phyloP scores from a whole-genome alignment of 768 basidiomycete species.

The Grammothele lineata region DNA sequence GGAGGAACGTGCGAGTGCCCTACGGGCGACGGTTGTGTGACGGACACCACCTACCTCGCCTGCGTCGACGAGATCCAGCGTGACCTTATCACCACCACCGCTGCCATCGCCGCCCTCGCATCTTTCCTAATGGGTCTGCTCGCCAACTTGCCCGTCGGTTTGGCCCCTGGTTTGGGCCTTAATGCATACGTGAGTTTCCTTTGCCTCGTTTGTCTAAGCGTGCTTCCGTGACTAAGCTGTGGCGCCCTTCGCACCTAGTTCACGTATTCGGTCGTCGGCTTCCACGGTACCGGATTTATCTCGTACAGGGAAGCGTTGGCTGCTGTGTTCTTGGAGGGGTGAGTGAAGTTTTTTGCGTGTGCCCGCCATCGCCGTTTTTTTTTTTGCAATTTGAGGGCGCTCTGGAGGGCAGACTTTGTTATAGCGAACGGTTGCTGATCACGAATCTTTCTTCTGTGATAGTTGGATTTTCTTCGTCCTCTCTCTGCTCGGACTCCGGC shows the following conservation, averaged over 20 bases:
- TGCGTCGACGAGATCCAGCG: conserved; percentile 59
- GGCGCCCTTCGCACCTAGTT: conserved; percentile 43
- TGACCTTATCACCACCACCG: conserved; percentile 82
- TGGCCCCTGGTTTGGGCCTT: conserved; percentile 82
- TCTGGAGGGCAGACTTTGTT: no score
- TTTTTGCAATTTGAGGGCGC: no score
- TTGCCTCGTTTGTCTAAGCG: neutral
- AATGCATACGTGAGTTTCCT: conserved; percentile 64
- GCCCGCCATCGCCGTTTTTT: conserved; percentile 1
- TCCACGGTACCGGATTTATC: conserved; percentile 70
- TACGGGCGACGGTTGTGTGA: conserved; percentile 47
- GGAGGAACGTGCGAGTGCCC: conserved; percentile 83
- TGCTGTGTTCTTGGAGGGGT: conserved; percentile 89
- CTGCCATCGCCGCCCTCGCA: conserved; percentile 69
- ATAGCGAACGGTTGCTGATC: no score
- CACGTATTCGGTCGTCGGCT: conserved; percentile 84
- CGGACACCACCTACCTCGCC: conserved; percentile 47
- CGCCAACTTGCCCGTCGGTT: conserved; percentile 85
- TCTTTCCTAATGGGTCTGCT: conserved; percentile 80
- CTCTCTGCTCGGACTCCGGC: conserved; percentile 78
- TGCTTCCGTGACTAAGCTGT: neutral
- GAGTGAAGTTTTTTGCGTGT: conserved; percentile 23
- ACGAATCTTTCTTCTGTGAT: neutral
- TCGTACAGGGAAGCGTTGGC: conserved; percentile 76
- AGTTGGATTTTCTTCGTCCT: conserved; percentile 82